Conservation (phyloP, 805 yeast species). For the Ogataea haglerorum region DNA sequence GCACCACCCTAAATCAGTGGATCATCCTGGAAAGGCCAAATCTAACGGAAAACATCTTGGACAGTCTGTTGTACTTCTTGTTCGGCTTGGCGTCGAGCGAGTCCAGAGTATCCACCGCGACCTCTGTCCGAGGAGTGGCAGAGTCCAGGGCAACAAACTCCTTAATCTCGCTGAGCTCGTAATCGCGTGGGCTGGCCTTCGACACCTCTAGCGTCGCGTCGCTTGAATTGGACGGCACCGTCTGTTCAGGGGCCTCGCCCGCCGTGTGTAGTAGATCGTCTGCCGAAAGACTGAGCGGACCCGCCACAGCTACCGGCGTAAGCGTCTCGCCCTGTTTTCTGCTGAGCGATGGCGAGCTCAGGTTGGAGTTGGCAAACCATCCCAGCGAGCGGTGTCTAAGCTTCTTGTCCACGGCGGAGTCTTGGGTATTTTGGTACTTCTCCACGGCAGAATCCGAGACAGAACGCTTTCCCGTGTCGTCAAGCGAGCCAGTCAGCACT, state of each 20-base stretch:
- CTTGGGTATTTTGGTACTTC: neutral
- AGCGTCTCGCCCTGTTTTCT: neutral
- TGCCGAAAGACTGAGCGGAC: conserved; percentile 8
- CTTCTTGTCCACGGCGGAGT: conserved; percentile 8
- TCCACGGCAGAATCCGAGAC: conserved; percentile 12
- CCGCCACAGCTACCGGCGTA: neutral
- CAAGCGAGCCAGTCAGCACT: conserved; percentile 8
- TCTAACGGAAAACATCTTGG: conserved; percentile 25
- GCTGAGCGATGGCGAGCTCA: conserved; percentile 17
- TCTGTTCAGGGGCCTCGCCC: neutral
- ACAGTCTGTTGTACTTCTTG: conserved; percentile 21
- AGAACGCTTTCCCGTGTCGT: conserved; percentile 9
- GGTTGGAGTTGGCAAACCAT: conserved; percentile 24
- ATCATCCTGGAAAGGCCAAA: conserved; percentile 23
- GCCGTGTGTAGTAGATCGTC: conserved; percentile 6
- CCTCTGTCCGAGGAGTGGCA: conserved; percentile 8
- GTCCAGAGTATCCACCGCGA: neutral
- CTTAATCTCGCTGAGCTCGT: conserved; percentile 7
- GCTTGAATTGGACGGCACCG: neutral
- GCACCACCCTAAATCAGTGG: conserved; percentile 2
- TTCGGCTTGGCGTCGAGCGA: conserved; percentile 1
- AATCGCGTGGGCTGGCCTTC: neutral
- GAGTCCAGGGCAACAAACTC: conserved; percentile 1
- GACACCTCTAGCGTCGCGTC: neutral
- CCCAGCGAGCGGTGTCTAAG: conserved; percentile 21